These are phyloP conservation scores for Colletotrichum tropicale DNA, from an alignment of 2,329 filamentous ascomycete species.

Conservation along the genomic window DNA sequence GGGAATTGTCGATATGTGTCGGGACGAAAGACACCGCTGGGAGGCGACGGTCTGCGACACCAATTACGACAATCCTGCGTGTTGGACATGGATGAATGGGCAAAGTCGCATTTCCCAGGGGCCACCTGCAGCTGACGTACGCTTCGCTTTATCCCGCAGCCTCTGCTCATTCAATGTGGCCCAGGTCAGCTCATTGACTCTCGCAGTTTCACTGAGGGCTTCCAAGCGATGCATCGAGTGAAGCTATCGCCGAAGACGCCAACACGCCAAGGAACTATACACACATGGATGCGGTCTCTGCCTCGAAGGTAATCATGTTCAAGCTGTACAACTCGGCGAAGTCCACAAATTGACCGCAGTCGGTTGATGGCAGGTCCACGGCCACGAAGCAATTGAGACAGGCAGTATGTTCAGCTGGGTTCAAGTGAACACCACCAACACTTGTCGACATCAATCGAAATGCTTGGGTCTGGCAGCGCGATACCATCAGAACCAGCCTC, in stretches of 20 bases:
- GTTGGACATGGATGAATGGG: background rate
- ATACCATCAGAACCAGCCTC: background rate
- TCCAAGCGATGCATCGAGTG: background rate
- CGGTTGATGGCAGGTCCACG: background rate
- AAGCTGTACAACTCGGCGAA: background rate
- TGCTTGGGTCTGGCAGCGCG: background rate
- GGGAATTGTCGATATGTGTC: background rate
- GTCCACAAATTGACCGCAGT: background rate
- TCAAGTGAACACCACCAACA: background rate
- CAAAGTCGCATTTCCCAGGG: background rate
- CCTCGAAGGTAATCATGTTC: background rate
- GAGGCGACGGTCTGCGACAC: background rate
- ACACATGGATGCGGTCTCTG: background rate
- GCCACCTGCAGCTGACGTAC: background rate
- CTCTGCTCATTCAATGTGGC: background rate
- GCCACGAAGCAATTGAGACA: background rate
- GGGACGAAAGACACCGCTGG: background rate
- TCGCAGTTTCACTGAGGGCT: background rate
- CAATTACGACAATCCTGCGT: background rate
- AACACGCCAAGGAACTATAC: background rate
- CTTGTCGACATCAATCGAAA: background rate
- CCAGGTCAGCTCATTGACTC: background rate
- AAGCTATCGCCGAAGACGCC: background rate
- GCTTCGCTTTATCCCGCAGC: background rate
- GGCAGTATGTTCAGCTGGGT: background rate